Base-by-base conservation (phyloP, 305 asterid genomes). In the Fraxinus ornus region DNA sequence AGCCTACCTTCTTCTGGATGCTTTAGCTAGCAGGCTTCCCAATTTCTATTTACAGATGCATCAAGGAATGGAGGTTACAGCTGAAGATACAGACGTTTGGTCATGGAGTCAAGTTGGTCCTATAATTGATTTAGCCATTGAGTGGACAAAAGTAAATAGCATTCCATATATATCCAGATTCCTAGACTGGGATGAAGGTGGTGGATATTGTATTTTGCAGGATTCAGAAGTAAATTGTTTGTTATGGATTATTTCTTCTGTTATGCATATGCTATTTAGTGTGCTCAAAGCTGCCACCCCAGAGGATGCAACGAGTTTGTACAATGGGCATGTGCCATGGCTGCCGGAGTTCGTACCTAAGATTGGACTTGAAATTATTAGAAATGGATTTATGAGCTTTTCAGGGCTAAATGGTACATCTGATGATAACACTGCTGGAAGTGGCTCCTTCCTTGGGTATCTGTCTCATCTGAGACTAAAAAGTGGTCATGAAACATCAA, bases 311-410 rank as follows among this genome's bases (percentile, higher is more conserved):
- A 71, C 26, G 77, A 85, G 85, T 78, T 82, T 87, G 71, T 77
- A 78, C 26, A 81, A 86, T 76, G 88, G 86, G 33, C 74, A 32
- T 80, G 75, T 95, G 86, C 91, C 96, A 47, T 93, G 97, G 95
- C 89, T 96, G 84, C 98, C 99, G 0, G 98, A 96, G 15, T 96
- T 96, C 76, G 97, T 94, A 79, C 92, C 98, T 22, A 91, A 83
- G 90, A 88, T 92, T 79, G 99, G 98, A 79, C 89, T 94, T 75
- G 86, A 73, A 82, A 85, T 96, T 72, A 83, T 93, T 33, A 90
- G 86, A 84, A 89, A 89, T 73, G 90, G 96, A 64, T 90, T 85
- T 78, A 78, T 94, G 62, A 83, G 86, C 85, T 85, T 85, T 87
- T 85, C 88, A 55, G 91, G 78, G 73, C 72, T 24, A 33, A 78